These are phyloP conservation scores for Eutrema salsugineum DNA, from an alignment of 441 rosid genomes.

Conservation along the genomic window DNA sequence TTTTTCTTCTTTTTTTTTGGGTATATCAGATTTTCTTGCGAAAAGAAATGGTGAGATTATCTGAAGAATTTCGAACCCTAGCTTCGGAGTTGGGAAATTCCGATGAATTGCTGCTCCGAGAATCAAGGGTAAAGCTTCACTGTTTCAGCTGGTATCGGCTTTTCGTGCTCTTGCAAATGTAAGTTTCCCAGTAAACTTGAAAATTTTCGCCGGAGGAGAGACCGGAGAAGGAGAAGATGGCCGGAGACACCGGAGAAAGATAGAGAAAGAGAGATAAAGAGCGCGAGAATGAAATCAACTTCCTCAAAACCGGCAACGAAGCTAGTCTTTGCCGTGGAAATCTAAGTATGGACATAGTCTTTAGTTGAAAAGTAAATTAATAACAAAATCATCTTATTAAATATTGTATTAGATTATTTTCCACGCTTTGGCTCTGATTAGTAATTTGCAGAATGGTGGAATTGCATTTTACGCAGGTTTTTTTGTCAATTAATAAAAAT, in stretches of 20 bases:
- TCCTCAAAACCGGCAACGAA: constrained; percentile 15
- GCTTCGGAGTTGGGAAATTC: constrained; percentile 2
- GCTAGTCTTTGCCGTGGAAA: constrained; percentile 24
- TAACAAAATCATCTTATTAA: too few species aligned
- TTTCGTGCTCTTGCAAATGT: not conserved
- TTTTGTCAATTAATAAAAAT: too few species aligned
- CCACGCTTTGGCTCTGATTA: too few species aligned
- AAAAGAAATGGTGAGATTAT: not conserved
- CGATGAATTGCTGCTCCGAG: not conserved
- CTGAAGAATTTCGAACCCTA: constrained; percentile 7
- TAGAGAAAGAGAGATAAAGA: not conserved
- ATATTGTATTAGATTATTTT: too few species aligned
- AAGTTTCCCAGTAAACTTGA: not conserved
- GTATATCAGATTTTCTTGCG: too few species aligned
- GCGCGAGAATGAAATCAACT: constrained; percentile 17
- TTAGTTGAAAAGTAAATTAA: constrained; percentile 2
- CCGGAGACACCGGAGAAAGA: not conserved
- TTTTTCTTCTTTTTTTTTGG: not conserved
- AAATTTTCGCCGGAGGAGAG: not conserved
- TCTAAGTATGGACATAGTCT: constrained; percentile 18
- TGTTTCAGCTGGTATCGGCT: not conserved
- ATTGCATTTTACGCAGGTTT: too few species aligned
- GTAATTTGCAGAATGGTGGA: too few species aligned
- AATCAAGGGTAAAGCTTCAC: not conserved
- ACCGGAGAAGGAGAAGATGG: constrained; percentile 5